phyloP scores from a whole-genome alignment of 1,284 basidiomycete genomes.

The Rhodotorula sp. region DNA sequence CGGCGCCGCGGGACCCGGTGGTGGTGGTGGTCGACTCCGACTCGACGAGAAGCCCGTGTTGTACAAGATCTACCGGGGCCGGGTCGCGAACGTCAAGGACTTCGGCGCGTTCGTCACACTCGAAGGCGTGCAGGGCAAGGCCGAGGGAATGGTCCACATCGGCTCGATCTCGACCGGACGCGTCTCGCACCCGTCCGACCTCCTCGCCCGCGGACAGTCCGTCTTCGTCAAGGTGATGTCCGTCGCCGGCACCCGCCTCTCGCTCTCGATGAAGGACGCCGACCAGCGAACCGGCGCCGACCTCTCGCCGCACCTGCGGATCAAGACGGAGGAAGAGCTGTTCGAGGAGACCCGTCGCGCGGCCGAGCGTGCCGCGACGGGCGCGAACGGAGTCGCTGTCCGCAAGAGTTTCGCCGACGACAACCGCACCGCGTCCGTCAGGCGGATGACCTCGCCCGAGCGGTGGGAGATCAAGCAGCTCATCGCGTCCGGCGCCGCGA shows the following conservation, averaged over 20 bases:
- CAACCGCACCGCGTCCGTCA: slow-evolving; percentile 61
- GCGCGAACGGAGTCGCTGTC: slow-evolving; percentile 53
- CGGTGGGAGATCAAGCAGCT: slow-evolving; percentile 99
- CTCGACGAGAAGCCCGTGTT: slow-evolving; percentile 80
- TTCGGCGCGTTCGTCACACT: slow-evolving; percentile 92
- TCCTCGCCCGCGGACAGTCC: slow-evolving; percentile 75
- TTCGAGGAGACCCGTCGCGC: slow-evolving; percentile 67
- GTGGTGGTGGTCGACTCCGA: too few species aligned
- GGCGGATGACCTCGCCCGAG: slow-evolving; percentile 91
- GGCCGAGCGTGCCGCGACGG: slow-evolving; percentile 60
- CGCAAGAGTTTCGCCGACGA: slow-evolving; percentile 52
- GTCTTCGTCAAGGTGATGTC: slow-evolving; percentile 97
- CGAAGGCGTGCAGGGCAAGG: slow-evolving; percentile 79
- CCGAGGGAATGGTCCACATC: slow-evolving; percentile 95
- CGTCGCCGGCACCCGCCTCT: slow-evolving; percentile 72
- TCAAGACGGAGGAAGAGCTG: slow-evolving; percentile 88
- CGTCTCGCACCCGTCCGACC: slow-evolving; percentile 80
- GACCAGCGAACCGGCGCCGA: slow-evolving; percentile 88
- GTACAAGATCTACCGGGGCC: slow-evolving; percentile 92
- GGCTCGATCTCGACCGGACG: slow-evolving; percentile 76
- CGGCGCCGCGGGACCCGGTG: slow-evolving; percentile 26
- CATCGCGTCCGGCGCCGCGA: slow-evolving; percentile 89
- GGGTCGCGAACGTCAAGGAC: slow-evolving; percentile 81
- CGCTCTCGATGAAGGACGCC: slow-evolving; percentile 96
- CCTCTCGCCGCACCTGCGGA: slow-evolving; percentile 85